Percentiles rank a stretch among this genome's conserved stretches.
phyloP scores from a whole-genome alignment of 257 asterid genomes.

The Nicotiana knightiana region DNA sequence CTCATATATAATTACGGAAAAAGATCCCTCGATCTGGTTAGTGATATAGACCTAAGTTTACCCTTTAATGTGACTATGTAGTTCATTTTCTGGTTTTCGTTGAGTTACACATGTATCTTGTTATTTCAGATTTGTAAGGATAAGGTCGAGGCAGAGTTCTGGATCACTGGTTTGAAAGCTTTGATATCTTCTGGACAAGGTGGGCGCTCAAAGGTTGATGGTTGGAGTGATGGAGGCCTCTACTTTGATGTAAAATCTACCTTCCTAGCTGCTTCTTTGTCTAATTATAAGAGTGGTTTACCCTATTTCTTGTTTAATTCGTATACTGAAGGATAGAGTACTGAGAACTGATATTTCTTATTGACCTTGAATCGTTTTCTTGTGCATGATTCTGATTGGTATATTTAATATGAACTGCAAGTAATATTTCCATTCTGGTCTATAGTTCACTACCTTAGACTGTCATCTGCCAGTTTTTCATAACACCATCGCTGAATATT shows the following conservation, averaged over 20 bases:
- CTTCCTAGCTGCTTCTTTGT: slow-evolving; percentile 9
- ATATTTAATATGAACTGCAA: not conserved
- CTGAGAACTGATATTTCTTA: not conserved
- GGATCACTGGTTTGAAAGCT: slow-evolving; percentile 85
- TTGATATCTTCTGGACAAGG: slow-evolving; percentile 71
- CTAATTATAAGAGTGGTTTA: not conserved
- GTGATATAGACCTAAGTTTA: slow-evolving; percentile 24
- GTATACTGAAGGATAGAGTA: not conserved
- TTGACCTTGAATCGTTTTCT: not conserved
- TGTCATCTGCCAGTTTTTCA: not conserved
- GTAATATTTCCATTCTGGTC: not conserved
- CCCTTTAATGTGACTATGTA: not conserved
- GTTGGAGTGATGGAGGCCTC: slow-evolving; percentile 89
- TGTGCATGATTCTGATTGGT: not conserved
- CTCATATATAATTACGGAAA: slow-evolving; percentile 84
- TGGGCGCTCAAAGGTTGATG: slow-evolving; percentile 91
- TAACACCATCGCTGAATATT: not conserved
- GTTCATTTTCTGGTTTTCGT: slow-evolving; percentile 11
- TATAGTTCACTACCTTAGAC: not conserved
- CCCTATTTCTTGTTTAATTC: not conserved
- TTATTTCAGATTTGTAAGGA: slow-evolving; percentile 73
- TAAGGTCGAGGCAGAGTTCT: slow-evolving; percentile 89
- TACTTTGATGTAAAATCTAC: slow-evolving; percentile 57
- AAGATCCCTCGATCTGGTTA: slow-evolving; percentile 94
- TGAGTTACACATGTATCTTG: slow-evolving; percentile 5